Evolutionary conservation across 257 asterid species (phyloP).

Genomic region (Solanum dulcamara): DNA sequence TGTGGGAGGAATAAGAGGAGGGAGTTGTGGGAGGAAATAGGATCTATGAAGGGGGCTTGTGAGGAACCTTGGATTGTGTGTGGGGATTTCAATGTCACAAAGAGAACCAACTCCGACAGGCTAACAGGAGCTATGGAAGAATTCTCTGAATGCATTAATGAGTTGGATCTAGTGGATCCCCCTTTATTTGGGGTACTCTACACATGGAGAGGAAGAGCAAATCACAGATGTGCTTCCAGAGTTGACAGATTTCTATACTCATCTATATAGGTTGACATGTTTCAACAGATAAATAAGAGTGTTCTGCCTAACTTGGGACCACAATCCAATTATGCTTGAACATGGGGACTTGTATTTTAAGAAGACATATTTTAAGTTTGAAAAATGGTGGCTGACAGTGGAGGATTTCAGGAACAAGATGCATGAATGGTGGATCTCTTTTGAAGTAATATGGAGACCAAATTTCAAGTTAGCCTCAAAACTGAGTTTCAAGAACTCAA

Average conservation of each 20-base stretch:
- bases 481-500: neutral
- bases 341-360: neutral
- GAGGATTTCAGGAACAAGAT: neutral
- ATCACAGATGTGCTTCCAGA: neutral
- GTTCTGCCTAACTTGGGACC: neutral
- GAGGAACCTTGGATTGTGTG: too few species aligned
- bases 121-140: neutral
- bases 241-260: neutral
- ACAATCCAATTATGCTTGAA: neutral
- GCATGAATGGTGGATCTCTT: neutral
- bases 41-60: neutral
- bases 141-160: neutral
- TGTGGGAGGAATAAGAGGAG: neutral
- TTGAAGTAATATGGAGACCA: neutral
- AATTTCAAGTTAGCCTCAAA: neutral
- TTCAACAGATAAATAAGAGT: neutral
- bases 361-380: too few species aligned
- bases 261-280: too few species aligned
- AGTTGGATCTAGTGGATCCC: neutral
- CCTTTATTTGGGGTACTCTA: neutral
- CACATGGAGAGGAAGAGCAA: too few species aligned
- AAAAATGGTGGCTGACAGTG: neutral
- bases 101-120: neutral
- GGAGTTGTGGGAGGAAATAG: neutral
- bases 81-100: too few species aligned